Base-by-base conservation (phyloP, 106 monocot species). In the Dendrobium nobile region DNA sequence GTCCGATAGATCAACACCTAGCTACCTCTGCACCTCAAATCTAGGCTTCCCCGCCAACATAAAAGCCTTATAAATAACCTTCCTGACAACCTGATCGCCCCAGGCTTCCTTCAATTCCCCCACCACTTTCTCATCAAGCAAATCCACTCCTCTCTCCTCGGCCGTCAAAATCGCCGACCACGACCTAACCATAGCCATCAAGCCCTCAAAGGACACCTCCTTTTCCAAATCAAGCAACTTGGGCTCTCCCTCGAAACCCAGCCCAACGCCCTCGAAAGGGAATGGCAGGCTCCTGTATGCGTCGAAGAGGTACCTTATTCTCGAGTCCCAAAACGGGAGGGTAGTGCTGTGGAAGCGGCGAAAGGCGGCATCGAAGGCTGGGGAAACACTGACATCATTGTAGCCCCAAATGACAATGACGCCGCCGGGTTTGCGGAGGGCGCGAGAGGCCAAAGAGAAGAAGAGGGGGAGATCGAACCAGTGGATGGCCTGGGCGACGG, bases 391-490 rank as follows among this genome's bases (percentile, higher is more conserved):
- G 2, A 8, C 24, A 27, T 77, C 47, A 16, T 77, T 78, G 77
- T 82, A 82, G 47, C 77, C 13, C 82, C 82, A 82, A 1, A 77
- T 64, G 43, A 58, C 82, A 15, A 82, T 17, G 19, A 82, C 41
- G 3, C 82, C 75, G 17, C 82, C 75, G 9, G 82, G 77, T 28
- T 67, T 61, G 8, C 77, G 19, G 0, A 77, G 77, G 77, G 65
- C 77, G 76, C 47, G 77, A 59, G 76, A 47, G 37, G 77, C 77
- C 17, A 77, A 1, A 64, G 77, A 15, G 61, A 77, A 82, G 77
- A 82, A 82, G 41, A 16, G 11, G 11, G 76, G 76, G 7, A 82
- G 82, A 33, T 82, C 82, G 17, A 82, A 77, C 54, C 61, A 82
- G 45, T 82, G 82, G 27, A 67, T 26, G 27, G 82, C 82, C 41